A percentile compares a stretch with the other conserved stretches of the same genome.
phyloP scores from a whole-genome alignment of 306 rosid species.

The Prunus padus region DNA sequence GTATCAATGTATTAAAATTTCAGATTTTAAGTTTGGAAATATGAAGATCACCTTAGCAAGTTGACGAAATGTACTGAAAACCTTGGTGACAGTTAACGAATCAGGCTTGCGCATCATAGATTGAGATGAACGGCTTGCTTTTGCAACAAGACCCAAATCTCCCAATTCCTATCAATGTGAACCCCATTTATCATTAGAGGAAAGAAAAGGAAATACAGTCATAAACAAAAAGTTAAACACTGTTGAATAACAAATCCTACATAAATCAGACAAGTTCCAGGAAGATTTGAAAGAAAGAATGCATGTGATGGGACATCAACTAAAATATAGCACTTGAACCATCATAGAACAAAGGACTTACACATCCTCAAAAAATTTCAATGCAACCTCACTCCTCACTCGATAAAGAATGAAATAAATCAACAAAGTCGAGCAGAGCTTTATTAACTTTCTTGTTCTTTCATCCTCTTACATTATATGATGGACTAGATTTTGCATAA shows the following conservation, averaged over 20 bases:
- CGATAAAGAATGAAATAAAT: not conserved
- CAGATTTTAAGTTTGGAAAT: not conserved
- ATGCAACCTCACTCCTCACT: not conserved
- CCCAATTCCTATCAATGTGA: slow-evolving; percentile 56
- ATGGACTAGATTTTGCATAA: not conserved
- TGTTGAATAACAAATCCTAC: not conserved
- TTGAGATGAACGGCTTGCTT: slow-evolving; percentile 77
- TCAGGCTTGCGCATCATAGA: slow-evolving; percentile 81
- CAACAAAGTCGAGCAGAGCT: not conserved
- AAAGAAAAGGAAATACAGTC: slow-evolving; percentile 1
- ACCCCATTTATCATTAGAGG: slow-evolving; percentile 1
- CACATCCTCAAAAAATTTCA: not conserved
- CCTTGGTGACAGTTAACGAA: slow-evolving; percentile 71
- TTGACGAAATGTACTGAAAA: slow-evolving; percentile 64
- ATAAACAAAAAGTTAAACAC: not conserved
- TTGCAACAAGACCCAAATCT: slow-evolving; percentile 86
- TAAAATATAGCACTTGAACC: not conserved
- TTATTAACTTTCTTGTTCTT: not conserved
- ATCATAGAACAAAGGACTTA: not conserved
- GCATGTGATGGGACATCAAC: not conserved
- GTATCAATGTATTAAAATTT: not conserved
- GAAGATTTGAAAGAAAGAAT: not conserved
- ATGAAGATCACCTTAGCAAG: slow-evolving; percentile 70
- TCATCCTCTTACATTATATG: not conserved
- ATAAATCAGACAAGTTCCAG: not conserved